Evolutionary conservation across 164 flowering plant genomes (phyloP), one percentile per base, ranked within the genome.

Genomic region (Liriodendron chinense): DNA sequence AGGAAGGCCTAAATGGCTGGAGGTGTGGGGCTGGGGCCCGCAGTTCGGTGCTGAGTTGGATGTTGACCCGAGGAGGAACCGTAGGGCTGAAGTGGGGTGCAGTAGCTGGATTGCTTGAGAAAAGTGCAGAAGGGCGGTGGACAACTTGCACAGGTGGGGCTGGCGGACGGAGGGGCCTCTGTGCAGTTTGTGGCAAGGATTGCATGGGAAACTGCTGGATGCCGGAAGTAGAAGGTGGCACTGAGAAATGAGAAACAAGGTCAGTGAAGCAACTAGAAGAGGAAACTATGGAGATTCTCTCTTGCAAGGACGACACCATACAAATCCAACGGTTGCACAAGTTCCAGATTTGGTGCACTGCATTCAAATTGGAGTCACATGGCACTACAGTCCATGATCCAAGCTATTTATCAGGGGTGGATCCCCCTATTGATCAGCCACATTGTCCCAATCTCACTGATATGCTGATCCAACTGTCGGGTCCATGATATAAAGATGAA

Each of bases 21-120:
- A 89, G 78, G 75, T 91, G 92, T 22, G 95, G 92, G 14, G 92
- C 84, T 2, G 87, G 87, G 14, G 87, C 80, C 28, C 87, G 85
- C 22, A 80, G 69, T 69, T 80, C 90, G 81, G 81, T 70, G 21
- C 79, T 78, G 16, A 63, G 72, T 77, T 78, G 88, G 49, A 67
- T 79, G 68, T 71, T 84, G 57, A 78, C 75, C 0, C 75, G 20
- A 8, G 90, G 63, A 53, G 80, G 77, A n/a, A 80, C 47, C 24
- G 75, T 23, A 24, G 22, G 81, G 48, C 47, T 67, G 56, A 47
- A 64, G 34, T 23, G 68, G 14, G 77, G 25, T 69, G 77, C 56
- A 71, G 24, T 67, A 68, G 47, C 63, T n/a, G 59, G 68, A 25
- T 47, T 65, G 62, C 76, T 72, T 2, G 85, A 78, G 75, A 81